Conservation (phyloP, 1,284 basidiomycete genomes). For the Cystobasidium slooffiae region DNA sequence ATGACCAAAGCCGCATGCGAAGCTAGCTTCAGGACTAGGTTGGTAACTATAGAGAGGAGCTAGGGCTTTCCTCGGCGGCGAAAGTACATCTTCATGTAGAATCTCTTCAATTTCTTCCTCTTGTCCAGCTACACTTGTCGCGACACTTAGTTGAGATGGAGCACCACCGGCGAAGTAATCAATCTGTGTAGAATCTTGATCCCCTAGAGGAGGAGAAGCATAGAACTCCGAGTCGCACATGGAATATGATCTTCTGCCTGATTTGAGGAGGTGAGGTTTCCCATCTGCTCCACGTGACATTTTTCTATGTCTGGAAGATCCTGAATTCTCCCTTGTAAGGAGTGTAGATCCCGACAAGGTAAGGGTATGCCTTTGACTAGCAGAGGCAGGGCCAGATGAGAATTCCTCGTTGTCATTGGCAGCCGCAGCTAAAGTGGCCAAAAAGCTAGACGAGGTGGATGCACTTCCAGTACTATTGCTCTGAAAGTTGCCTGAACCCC, state of each 20-base stretch:
- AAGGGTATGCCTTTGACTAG: constrained; percentile 13
- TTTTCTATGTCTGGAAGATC: constrained; percentile 28
- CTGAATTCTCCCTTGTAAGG: constrained; percentile 21
- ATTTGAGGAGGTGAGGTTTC: constrained; percentile 13
- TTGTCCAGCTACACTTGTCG: not conserved
- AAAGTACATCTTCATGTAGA: constrained; percentile 33
- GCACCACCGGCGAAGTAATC: constrained; percentile 11
- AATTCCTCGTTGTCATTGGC: constrained; percentile 12
- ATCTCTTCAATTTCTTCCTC: constrained; percentile 15
- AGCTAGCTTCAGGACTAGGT: constrained; percentile 39
- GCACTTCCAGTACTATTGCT: constrained; percentile 9
- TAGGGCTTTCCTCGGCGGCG: constrained; percentile 20
- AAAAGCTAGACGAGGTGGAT: constrained; percentile 18
- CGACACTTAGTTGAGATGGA: not conserved
- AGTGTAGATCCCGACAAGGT: constrained; percentile 21
- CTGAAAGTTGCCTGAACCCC: constrained; percentile 25
- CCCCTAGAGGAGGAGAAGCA: constrained; percentile 31
- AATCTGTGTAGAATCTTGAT: not conserved
- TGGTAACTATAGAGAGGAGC: constrained; percentile 35
- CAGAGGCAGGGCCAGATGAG: not conserved
- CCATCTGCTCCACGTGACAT: constrained; percentile 42
- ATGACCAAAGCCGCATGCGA: constrained; percentile 36
- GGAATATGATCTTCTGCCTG: constrained; percentile 31
- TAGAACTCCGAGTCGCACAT: constrained; percentile 45
- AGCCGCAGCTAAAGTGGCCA: constrained; percentile 13